phyloP scores from a whole-genome alignment of 192 early-diverging fungal genomes.

The Podila horticola region DNA sequence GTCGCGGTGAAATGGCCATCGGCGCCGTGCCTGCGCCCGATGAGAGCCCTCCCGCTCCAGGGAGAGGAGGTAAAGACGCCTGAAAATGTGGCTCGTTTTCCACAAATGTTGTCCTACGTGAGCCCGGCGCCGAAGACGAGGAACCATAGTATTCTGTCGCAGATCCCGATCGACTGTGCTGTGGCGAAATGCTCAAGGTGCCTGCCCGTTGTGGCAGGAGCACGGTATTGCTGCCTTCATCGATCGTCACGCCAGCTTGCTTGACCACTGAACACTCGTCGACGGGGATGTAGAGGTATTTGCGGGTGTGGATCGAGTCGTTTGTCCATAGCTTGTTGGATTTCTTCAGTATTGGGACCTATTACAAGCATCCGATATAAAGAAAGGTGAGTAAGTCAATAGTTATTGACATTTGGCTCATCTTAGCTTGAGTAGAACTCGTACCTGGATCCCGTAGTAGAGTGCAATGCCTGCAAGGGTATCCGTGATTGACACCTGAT shows the following conservation, averaged over 20 bases:
- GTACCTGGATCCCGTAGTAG: slow-evolving; percentile 62
- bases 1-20: not conserved
- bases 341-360: slow-evolving; percentile 54
- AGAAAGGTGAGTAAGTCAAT: not conserved
- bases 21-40: not conserved
- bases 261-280: slow-evolving; percentile 47
- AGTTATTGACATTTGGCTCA: not conserved
- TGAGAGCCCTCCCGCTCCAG: not conserved
- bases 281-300: slow-evolving; percentile 61
- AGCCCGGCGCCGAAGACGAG: not conserved
- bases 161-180: not conserved
- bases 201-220: slow-evolving; percentile 28
- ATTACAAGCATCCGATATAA: slow-evolving; percentile 3
- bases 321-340: slow-evolving; percentile 63
- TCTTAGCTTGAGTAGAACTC: not conserved
- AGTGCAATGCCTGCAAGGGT: slow-evolving; percentile 61
- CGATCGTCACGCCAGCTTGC: slow-evolving; percentile 25
- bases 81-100: not conserved
- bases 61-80: not conserved
- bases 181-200: not conserved
- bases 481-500: slow-evolving; percentile 50
- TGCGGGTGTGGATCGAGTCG: slow-evolving; percentile 61
- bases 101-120: not conserved
- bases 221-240: slow-evolving; percentile 28
- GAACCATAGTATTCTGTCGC: not conserved